Evolutionary conservation across 164 flowering plant species (phyloP).

Genomic region (Macadamia tetraphylla): DNA sequence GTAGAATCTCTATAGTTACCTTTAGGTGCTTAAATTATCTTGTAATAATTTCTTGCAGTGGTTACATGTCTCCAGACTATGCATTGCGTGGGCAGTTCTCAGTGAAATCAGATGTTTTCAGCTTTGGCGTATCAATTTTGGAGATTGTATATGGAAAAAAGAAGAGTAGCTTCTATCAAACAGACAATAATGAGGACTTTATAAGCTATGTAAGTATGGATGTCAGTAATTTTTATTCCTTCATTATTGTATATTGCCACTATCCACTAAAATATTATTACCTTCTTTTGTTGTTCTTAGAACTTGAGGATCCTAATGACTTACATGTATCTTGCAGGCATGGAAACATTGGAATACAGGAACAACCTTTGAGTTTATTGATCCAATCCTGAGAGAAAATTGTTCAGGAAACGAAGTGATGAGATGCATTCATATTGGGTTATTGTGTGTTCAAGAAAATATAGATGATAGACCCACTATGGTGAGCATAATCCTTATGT

Average conservation of each 20-base stretch:
- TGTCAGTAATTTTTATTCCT: background rate
- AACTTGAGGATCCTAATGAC: background rate
- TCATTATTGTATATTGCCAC: background rate
- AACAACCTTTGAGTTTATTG: slow-evolving; percentile 7
- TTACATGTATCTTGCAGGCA: slow-evolving; percentile 9
- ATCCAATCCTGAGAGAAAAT: slow-evolving; percentile 8
- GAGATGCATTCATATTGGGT: slow-evolving; percentile 21
- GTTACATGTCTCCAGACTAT: slow-evolving; percentile 63
- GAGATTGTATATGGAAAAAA: slow-evolving; percentile 40
- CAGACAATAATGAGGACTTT: slow-evolving; percentile 20
- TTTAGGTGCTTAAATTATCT: too few species aligned
- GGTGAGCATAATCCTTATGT: slow-evolving; percentile 17
- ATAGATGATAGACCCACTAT: slow-evolving; percentile 16
- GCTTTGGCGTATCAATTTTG: slow-evolving; percentile 47
- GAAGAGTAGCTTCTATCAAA: slow-evolving; percentile 16
- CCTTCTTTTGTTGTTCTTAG: background rate
- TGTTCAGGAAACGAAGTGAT: slow-evolving; percentile 10
- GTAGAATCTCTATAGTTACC: too few species aligned
- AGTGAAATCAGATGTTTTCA: slow-evolving; percentile 40
- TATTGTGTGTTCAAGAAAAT: slow-evolving; percentile 25
- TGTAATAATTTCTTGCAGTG: slow-evolving; percentile 18
- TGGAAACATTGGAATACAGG: slow-evolving; percentile 20
- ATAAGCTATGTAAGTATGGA: slow-evolving; percentile 41
- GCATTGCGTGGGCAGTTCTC: slow-evolving; percentile 40
- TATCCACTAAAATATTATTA: too few species aligned